Conservation (phyloP, 1,139 yeast species). For the Geotrichum citri-aurantii region DNA sequence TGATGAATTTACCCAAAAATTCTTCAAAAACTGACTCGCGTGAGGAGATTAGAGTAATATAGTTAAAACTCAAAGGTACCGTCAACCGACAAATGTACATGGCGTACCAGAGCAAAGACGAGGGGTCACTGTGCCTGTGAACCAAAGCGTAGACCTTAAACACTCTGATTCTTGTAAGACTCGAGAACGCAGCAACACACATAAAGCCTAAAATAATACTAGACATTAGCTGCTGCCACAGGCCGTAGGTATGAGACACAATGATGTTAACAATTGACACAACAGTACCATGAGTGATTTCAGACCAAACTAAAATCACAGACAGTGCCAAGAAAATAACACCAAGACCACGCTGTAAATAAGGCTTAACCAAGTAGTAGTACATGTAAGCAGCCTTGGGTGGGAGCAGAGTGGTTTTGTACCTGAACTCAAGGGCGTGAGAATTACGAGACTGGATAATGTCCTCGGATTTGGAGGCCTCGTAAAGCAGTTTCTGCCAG, state of each 20-base stretch:
- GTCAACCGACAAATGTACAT: conserved; percentile 79
- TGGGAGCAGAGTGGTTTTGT: conserved; percentile 32
- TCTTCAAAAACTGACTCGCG: conserved; percentile 41
- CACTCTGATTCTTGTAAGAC: conserved; percentile 61
- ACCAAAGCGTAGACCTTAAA: conserved; percentile 77
- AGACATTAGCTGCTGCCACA: conserved; percentile 36
- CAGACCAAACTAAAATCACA: conserved; percentile 60
- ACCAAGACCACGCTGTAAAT: conserved; percentile 40
- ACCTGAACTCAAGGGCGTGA: conserved; percentile 29
- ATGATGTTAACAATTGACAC: conserved; percentile 56
- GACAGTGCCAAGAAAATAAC: conserved; percentile 44
- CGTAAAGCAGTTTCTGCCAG: conserved; percentile 39
- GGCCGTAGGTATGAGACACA: conserved; percentile 33
- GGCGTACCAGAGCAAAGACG: conserved; percentile 69
- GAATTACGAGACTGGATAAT: conserved; percentile 25
- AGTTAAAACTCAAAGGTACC: conserved; percentile 75
- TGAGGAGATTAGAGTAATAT: conserved; percentile 57
- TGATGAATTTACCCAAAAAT: conserved; percentile 71
- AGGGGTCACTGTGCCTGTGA: conserved; percentile 60
- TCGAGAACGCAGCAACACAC: conserved; percentile 58
- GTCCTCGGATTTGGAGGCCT: conserved; percentile 37
- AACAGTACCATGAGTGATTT: conserved; percentile 63
- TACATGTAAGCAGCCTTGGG: conserved; percentile 40
- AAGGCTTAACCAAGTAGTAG: conserved; percentile 45
- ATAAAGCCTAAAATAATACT: conserved; percentile 55